A percentile compares a stretch with the other conserved stretches of the same genome.
Evolutionary conservation across 306 rosid species (phyloP).

Genomic region (Castanea mollissima): DNA sequence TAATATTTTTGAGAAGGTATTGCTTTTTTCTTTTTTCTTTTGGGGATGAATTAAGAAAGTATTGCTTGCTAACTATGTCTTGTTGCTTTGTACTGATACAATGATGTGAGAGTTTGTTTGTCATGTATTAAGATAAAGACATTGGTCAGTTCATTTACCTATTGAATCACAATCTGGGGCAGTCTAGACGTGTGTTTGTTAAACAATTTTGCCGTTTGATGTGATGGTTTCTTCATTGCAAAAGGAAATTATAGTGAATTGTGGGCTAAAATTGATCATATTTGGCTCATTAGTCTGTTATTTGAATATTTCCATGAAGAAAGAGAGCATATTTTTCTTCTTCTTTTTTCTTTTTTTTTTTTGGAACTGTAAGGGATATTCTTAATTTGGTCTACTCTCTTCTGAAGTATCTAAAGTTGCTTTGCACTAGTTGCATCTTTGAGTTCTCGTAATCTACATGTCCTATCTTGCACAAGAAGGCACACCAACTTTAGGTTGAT

Average conservation of each 20-base stretch:
- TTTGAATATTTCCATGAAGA: background rate
- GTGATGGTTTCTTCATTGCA: background rate
- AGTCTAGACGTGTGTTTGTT: background rate
- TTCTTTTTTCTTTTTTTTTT: too few relatives aligned
- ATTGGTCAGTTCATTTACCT: background rate
- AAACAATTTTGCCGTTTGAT: background rate
- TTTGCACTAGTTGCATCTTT: background rate
- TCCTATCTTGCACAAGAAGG: too few relatives aligned
- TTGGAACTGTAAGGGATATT: too few relatives aligned
- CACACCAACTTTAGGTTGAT: background rate
- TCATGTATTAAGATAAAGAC: background rate
- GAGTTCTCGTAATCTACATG: background rate
- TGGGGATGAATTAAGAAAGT: background rate
- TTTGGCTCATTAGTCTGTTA: background rate
- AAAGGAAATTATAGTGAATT: background rate
- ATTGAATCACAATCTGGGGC: constrained; percentile 3
- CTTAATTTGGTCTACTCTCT: too few relatives aligned
- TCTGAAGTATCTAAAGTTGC: too few relatives aligned
- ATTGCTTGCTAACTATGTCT: background rate
- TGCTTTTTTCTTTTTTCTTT: too few relatives aligned
- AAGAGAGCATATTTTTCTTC: background rate
- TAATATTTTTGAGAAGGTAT: constrained; percentile 92
- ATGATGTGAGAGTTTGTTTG: background rate
- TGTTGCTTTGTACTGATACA: background rate
- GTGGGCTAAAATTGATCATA: background rate